A percentile compares a stretch with the other conserved stretches of the same genome.
Evolutionary conservation across 1,284 basidiomycete genomes (phyloP).

Genomic region (Athelia sp.): DNA sequence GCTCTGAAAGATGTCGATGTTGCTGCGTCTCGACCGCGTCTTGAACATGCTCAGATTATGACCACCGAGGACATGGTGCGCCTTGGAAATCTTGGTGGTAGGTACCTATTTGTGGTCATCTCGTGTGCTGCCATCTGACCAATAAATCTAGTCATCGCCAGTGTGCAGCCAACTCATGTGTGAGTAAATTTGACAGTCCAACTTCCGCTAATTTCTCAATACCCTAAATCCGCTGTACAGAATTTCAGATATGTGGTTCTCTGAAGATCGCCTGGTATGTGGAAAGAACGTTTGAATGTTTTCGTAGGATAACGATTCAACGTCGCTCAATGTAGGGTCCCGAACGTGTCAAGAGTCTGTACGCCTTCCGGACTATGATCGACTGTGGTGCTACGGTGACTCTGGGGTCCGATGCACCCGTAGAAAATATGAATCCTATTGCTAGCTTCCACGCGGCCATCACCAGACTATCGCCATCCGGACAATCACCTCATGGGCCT

Average conservation of each 20-base stretch:
- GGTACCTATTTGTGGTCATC: conserved; percentile 13
- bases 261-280: conserved; percentile 71
- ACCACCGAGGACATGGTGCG: conserved; percentile 67
- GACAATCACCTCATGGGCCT: conserved; percentile 77
- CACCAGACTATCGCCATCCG: conserved; percentile 67
- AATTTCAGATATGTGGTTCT: conserved; percentile 88
- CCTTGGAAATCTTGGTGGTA: conserved; percentile 73
- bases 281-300: no score
- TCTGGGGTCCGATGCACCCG: conserved; percentile 88
- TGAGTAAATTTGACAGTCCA: conserved; percentile 30
- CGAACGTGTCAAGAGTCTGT: conserved; percentile 79
- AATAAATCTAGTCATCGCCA: conserved; percentile 54
- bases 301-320: no score
- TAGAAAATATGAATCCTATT: conserved; percentile 76
- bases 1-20: conserved; percentile 56
- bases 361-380: conserved; percentile 77
- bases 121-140: background rate
- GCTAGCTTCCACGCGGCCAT: conserved; percentile 83
- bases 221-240: conserved; percentile 25
- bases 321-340: conserved; percentile 47
- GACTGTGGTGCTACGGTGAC: conserved; percentile 59
- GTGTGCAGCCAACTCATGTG: conserved; percentile 88
- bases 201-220: background rate
- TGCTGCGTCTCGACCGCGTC: conserved; percentile 65
- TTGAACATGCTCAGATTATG: conserved; percentile 91